Evolutionary conservation across 768 basidiomycete genomes (phyloP), one percentile per base, ranked within the genome.

Genomic region (Candolleomyces eurysporus): DNA sequence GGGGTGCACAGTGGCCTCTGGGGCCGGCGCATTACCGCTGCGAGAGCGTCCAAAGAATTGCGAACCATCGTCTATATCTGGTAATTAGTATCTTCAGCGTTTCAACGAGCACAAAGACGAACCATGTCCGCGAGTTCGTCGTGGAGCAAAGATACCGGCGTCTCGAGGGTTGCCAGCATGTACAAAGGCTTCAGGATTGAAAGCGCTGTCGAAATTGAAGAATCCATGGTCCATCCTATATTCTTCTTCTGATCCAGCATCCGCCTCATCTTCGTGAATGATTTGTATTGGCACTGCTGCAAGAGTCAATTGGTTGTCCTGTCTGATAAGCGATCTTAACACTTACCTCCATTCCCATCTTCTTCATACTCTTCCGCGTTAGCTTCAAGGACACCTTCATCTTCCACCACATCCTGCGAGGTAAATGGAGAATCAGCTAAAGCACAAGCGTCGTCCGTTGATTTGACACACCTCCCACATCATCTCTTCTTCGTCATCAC

Each of bases 1-100:
- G 5, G 94, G 94, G 68, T 96, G 95, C 0, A 88, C 86, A 11
- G 87, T 89, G 16, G 88, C 79, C 66, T 92, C 91, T 26, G 84
- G 79, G n/a, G 82, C 81, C 22, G 83, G 76, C 10, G 81, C 69
- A 36, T 81, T 73, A 3, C 72, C 71, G 62, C 80, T 82, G 66
- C 90, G 79, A 48, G 82, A 66, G 53, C 89, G 79, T 39, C 89
- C 89, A 64, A 91, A 89, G 36, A 90, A 76, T 43, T 85, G 83
- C 21, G 82, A 61, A 61, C 82, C 83, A 51, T 89, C 88, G 36
- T 84, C 82, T 57, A 66, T 78, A n/a, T 42, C 5, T 46, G 14
- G 26, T 26, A 21, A 14, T 21, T 6, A 83, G 60, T 54, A 21
- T 30, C 48, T 14, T 10, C 26, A 58, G 50, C 22, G 61, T 26